These are phyloP conservation scores for Colletotrichum lupini DNA, from an alignment of 2,329 filamentous ascomycete species.

Conservation along the genomic window DNA sequence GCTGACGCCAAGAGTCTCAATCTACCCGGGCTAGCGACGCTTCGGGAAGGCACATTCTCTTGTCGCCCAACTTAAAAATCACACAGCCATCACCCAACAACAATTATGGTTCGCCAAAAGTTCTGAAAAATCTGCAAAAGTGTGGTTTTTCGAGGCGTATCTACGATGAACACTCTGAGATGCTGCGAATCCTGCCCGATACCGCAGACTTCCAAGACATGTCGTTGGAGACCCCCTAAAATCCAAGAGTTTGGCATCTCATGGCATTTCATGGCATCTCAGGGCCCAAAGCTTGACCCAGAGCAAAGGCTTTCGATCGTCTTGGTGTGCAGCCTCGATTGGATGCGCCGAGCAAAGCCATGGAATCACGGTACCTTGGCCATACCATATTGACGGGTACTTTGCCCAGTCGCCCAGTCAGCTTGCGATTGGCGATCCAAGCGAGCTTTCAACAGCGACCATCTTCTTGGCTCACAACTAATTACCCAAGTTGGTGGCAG, in stretches of 20 bases:
- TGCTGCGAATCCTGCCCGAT: background rate
- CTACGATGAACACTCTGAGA: background rate
- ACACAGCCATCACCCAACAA: background rate
- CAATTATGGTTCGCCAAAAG: background rate
- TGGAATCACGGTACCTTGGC: constrained; percentile 26
- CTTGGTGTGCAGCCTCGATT: constrained; percentile 19
- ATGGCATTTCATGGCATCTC: constrained; percentile 13
- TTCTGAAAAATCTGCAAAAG: background rate
- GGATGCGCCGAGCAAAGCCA: constrained; percentile 20
- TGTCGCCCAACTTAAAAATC: constrained; percentile 1
- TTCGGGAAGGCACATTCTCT: constrained; percentile 6
- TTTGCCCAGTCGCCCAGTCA: background rate
- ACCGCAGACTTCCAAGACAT: constrained; percentile 13
- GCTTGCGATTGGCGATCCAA: constrained; percentile 27
- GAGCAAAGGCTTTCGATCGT: constrained; percentile 17
- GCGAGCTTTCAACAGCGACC: constrained; percentile 14
- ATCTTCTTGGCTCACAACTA: background rate
- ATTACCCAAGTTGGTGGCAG: background rate
- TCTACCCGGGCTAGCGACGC: background rate
- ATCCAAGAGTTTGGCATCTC: constrained; percentile 14
- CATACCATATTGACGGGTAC: constrained; percentile 14
- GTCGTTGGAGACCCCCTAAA: constrained; percentile 6
- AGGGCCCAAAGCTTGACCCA: constrained; percentile 25
- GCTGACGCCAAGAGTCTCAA: constrained; percentile 27
- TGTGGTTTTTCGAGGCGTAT: background rate